These are phyloP conservation scores for Nothophoma quercina DNA, from an alignment of 2,329 filamentous ascomycete genomes.

Conservation along the genomic window DNA sequence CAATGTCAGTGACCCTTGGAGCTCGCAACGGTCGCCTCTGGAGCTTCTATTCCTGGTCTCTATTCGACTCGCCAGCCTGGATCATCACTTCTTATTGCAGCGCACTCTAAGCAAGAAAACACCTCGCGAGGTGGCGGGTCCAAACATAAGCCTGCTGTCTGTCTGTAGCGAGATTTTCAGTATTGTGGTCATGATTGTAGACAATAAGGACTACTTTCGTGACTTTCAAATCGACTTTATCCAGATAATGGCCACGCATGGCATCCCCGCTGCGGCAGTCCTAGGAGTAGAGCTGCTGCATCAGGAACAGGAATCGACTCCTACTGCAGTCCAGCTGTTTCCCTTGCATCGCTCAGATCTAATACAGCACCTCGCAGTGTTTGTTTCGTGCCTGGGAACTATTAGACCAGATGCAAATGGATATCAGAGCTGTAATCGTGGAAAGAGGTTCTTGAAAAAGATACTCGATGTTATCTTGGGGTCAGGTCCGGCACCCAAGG, in stretches of 20 bases:
- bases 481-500: slow-evolving; percentile 24
- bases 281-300: slow-evolving; percentile 55
- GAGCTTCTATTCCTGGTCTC: slow-evolving; percentile 56
- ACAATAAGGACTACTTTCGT: slow-evolving; percentile 50
- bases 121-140: slow-evolving; percentile 32
- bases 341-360: slow-evolving; percentile 54
- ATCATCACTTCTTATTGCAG: slow-evolving; percentile 67
- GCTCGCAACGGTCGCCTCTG: slow-evolving; percentile 35
- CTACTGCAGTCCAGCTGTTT: slow-evolving; percentile 32
- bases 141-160: slow-evolving; percentile 42
- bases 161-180: slow-evolving; percentile 50
- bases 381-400: slow-evolving; percentile 52
- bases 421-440: slow-evolving; percentile 53
- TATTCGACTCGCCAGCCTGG: slow-evolving; percentile 59
- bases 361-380: slow-evolving; percentile 56
- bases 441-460: slow-evolving; percentile 50
- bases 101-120: slow-evolving; percentile 61
- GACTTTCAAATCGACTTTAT: slow-evolving; percentile 55
- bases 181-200: slow-evolving; percentile 47
- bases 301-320: slow-evolving; percentile 46
- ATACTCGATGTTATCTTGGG: slow-evolving; percentile 55
- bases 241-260: slow-evolving; percentile 49
- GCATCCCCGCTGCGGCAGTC: slow-evolving; percentile 53
- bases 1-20: slow-evolving; percentile 25
- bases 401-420: slow-evolving; percentile 51